These are phyloP conservation scores for Rhynchospora breviuscula DNA, from an alignment of 176 grass and related monocot species.

Conservation along the genomic window DNA sequence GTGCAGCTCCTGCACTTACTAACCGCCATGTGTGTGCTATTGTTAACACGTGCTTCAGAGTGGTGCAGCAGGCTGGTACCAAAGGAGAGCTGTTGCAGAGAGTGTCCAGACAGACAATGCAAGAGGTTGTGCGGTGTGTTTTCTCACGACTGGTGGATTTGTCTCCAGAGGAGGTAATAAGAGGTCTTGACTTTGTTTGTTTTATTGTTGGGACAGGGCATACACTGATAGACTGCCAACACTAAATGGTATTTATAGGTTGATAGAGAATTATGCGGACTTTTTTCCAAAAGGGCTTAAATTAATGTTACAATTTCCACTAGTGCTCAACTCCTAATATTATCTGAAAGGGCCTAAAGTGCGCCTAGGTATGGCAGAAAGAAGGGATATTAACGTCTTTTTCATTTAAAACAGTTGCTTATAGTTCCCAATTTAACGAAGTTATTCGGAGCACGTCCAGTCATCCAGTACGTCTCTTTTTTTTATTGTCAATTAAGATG, in stretches of 20 bases:
- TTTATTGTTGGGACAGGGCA: background rate
- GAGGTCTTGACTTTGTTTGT: slow-evolving; percentile 11
- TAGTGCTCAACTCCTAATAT: no score
- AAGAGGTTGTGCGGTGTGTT: slow-evolving; percentile 79
- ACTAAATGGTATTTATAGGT: background rate
- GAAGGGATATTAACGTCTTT: no score
- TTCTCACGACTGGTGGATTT: slow-evolving; percentile 57
- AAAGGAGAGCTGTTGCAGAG: slow-evolving; percentile 95
- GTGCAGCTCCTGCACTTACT: slow-evolving; percentile 44
- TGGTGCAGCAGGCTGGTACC: slow-evolving; percentile 93
- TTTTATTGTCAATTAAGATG: no score
- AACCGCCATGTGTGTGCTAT: slow-evolving; percentile 86
- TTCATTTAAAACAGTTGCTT: no score
- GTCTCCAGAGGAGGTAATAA: slow-evolving; percentile 5
- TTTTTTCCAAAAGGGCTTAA: no score
- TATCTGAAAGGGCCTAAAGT: no score
- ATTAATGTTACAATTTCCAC: no score
- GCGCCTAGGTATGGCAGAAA: no score
- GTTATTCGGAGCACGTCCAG: no score
- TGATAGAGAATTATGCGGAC: background rate
- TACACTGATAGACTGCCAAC: background rate
- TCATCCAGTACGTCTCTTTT: no score
- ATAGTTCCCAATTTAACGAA: no score
- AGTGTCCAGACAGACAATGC: slow-evolving; percentile 93
- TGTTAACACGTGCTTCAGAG: slow-evolving; percentile 88